Evolutionary conservation across 352 stramenopile genomes (phyloP).

Genomic region (Pythium brassicae): DNA sequence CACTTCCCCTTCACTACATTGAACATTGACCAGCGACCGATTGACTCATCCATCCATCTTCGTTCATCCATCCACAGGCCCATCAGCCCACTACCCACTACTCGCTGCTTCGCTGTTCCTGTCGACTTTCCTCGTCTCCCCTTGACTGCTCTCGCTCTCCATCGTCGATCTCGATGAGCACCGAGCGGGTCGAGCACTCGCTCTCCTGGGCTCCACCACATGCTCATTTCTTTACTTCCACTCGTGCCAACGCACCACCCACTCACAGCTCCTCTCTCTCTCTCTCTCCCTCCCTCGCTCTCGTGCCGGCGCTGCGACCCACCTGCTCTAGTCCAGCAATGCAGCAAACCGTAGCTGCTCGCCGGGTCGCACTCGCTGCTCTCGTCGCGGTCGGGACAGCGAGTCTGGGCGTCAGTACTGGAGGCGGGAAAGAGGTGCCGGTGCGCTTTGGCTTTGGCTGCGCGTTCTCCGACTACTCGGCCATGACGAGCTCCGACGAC

Average conservation of each 20-base stretch:
- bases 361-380: too few relatives aligned
- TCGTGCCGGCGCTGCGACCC: not conserved
- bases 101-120: not conserved
- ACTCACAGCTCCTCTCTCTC: too few relatives aligned
- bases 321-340: not conserved
- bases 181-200: not conserved
- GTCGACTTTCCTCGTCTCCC: too few relatives aligned
- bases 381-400: not conserved
- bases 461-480: constrained; percentile 48
- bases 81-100: too few relatives aligned
- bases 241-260: not conserved
- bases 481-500: constrained; percentile 15
- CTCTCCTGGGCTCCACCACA: too few relatives aligned
- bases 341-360: not conserved
- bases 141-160: too few relatives aligned
- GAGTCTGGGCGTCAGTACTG: not conserved
- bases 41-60: too few relatives aligned
- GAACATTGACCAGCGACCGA: not conserved
- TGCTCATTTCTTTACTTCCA: constrained; percentile 6
- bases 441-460: constrained; percentile 43
- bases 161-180: not conserved
- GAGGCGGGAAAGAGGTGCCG: constrained; percentile 12
- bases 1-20: constrained; percentile 4
- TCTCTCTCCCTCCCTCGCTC: not conserved
- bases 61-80: too few relatives aligned